Conservation (phyloP, 495 filamentous ascomycete genomes). For the Pseudomonodictys pantanalensis region DNA sequence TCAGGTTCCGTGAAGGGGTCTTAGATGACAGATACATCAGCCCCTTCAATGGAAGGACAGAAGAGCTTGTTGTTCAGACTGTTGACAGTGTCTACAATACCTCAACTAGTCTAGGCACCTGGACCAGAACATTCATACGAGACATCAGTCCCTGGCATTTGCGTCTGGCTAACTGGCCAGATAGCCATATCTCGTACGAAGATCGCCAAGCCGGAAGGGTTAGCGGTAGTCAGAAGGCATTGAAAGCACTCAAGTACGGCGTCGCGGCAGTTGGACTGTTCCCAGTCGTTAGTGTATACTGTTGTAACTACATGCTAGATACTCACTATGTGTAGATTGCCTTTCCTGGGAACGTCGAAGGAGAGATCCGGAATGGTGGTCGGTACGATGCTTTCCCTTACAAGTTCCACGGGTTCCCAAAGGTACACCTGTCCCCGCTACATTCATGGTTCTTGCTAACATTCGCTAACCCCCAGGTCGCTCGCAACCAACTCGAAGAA, state of each 20-base stretch:
- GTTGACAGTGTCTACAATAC: constrained; percentile 13
- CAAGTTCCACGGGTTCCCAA: constrained; percentile 25
- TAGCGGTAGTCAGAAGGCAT: not conserved
- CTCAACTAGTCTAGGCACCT: constrained; percentile 1
- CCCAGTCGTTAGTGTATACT: constrained; percentile 2
- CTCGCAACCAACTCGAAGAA: constrained; percentile 27
- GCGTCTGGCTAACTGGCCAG: constrained; percentile 20
- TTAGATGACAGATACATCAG: constrained; percentile 19
- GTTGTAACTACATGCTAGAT: not conserved
- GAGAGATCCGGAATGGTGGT: constrained; percentile 12
- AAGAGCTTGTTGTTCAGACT: constrained; percentile 19
- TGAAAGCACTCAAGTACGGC: constrained; percentile 10
- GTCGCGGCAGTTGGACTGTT: constrained; percentile 7
- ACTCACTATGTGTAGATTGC: not conserved
- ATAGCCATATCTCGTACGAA: not conserved
- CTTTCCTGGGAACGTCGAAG: constrained; percentile 8
- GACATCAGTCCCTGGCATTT: constrained; percentile 13
- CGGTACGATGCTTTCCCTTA: constrained; percentile 28
- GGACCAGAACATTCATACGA: constrained; percentile 13
- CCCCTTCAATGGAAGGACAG: constrained; percentile 6
- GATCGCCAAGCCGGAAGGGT: not conserved
- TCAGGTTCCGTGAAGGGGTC: not conserved
- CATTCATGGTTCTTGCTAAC: not conserved
- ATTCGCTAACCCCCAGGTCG: not conserved
- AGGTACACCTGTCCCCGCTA: not conserved